Evolutionary conservation across 192 early-diverging fungal genomes (phyloP).

Genomic region (Allomyces javanicus): DNA sequence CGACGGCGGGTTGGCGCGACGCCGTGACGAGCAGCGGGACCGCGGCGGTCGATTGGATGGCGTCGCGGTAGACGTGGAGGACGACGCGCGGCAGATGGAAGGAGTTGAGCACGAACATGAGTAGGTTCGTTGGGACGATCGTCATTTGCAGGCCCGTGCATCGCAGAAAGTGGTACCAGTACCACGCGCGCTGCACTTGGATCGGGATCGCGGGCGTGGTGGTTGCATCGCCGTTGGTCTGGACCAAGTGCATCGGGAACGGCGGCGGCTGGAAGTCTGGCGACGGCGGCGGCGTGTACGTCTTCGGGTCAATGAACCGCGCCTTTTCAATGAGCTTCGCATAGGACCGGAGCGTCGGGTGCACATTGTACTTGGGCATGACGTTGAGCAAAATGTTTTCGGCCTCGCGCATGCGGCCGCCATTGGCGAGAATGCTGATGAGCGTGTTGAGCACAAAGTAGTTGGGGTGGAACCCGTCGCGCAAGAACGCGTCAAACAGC

Average conservation of each 20-base stretch:
- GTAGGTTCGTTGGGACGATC: background rate
- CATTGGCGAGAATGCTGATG: background rate
- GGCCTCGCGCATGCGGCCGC: background rate
- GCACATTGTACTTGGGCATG: constrained; percentile 1
- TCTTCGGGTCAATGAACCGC: background rate
- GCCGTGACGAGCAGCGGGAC: background rate
- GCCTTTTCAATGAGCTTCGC: background rate
- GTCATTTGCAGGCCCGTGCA: background rate
- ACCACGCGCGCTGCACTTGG: background rate
- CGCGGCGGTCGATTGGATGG: background rate
- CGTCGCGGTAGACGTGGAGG: background rate
- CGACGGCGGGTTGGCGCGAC: background rate
- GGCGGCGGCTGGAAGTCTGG: background rate
- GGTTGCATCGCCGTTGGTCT: background rate
- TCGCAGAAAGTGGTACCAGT: background rate
- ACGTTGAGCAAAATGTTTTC: background rate
- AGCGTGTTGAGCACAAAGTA: background rate
- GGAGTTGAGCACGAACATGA: background rate
- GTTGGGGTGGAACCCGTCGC: background rate
- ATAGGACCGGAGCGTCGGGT: background rate
- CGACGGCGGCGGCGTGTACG: background rate
- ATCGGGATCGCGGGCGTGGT: background rate
- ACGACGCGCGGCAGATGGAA: background rate
- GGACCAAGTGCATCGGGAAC: background rate
- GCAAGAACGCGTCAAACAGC: background rate